Base-by-base conservation (phyloP, 2,329 filamentous ascomycete species). In the Rosellinia necatrix region DNA sequence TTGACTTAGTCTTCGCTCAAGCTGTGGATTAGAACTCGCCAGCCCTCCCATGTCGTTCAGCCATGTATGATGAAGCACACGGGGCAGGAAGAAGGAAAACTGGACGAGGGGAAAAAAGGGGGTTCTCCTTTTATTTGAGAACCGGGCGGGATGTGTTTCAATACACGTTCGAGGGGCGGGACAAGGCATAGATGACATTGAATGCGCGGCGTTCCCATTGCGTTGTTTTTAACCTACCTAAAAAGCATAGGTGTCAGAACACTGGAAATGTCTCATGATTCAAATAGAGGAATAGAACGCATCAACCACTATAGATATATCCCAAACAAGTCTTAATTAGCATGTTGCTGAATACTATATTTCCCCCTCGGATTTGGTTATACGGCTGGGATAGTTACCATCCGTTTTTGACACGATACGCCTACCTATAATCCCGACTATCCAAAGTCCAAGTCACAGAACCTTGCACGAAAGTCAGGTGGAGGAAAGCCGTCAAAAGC, bases 221-320 rank as follows among this genome's bases (percentile, higher is more conserved):
- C 24, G 41, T 37, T 42, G 46, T 32, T 48, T 53, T 17, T n/a
- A 17, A 6, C 13, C 34, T 7, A n/a, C 7, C 17, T 25, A 3
- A 25, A 50, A 22, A 43, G 25, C 25, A 42, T 30, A 3, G 24
- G 19, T 19, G 15, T 15, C 19, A 15, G 41, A 27, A 29, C 35
- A 44, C 22, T 13, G 22, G 30, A 35, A n/a, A 42, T 15, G 25
- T 49, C 46, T 52, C 30, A 24, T 43, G 27, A 34, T 47, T 25
- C 30, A 35, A 5, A 50, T 56, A 61, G 58, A 62, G 46, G 47
- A 56, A 62, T 59, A 61, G 60, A 62, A 32, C 55, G 42, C 53
- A 35, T 48, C 24, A 37, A 35, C 25, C 27, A 49, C 49, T 24
- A 24, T 35, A n/a, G n/a, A n/a, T 4, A 30, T n/a, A 37, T 17